phyloP scores from a whole-genome alignment of 331 rosid genomes.

The Quercus phellos region DNA sequence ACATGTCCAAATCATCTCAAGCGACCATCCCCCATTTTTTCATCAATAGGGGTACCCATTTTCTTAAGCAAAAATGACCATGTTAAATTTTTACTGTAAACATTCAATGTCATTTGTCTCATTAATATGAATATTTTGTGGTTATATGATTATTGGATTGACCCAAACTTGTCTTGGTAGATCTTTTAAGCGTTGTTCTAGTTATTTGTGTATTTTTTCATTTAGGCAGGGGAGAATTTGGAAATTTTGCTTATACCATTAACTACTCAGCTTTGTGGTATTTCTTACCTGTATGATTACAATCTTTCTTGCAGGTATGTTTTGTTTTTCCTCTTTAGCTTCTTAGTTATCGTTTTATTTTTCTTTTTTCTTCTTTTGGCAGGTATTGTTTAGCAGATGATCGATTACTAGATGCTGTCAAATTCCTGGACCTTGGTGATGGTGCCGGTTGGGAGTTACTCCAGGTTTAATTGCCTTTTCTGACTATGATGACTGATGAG shows the following conservation, averaged over 20 bases:
- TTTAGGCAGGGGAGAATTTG: not conserved
- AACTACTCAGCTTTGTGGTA: not conserved
- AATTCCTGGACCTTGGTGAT: conserved; percentile 69
- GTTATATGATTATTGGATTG: not conserved
- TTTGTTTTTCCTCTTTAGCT: not conserved
- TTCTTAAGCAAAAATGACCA: not conserved
- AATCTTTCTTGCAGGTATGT: not conserved
- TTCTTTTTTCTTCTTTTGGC: conserved; percentile 14
- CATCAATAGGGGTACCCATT: too few species aligned
- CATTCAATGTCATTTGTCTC: not conserved
- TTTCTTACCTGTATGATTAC: not conserved
- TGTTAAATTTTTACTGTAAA: not conserved
- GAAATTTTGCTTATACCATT: too few species aligned
- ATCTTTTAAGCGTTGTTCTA: not conserved
- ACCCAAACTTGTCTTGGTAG: not conserved
- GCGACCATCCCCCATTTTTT: too few species aligned
- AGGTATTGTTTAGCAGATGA: conserved; percentile 89
- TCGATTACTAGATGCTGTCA: conserved; percentile 53
- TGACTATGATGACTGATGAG: not conserved
- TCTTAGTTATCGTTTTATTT: not conserved
- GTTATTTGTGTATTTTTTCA: not conserved
- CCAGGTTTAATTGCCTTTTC: conserved; percentile 45
- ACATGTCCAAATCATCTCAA: too few species aligned
- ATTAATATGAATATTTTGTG: not conserved
- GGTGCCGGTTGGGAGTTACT: conserved; percentile 98